Percentiles rank a stretch among this genome's conserved stretches.
Conservation (phyloP, 1,139 yeast species). For the Candida glucosophila region DNA sequence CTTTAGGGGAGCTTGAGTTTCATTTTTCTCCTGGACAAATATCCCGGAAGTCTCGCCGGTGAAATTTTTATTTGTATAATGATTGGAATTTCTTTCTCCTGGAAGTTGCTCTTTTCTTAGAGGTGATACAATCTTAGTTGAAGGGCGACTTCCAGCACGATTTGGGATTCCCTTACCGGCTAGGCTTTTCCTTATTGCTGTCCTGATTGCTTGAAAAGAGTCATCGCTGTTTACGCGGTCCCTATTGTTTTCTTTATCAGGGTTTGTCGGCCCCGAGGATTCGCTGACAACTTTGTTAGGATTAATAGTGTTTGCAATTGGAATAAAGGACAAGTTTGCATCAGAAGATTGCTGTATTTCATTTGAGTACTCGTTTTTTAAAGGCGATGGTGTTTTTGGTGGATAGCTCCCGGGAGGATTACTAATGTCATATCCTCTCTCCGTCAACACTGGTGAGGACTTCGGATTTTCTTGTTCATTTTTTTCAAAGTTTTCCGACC, state of each 20-base stretch:
- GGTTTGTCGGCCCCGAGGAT: background rate
- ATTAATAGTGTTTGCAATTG: slow-evolving; percentile 10
- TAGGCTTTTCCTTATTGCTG: slow-evolving; percentile 30
- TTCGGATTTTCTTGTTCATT: slow-evolving; percentile 1
- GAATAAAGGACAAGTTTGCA: slow-evolving; percentile 14
- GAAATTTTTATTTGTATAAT: no score
- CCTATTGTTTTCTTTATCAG: slow-evolving; percentile 1
- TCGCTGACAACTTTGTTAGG: background rate
- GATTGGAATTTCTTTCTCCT: no score
- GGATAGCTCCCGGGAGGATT: slow-evolving; percentile 1
- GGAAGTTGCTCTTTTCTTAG: no score
- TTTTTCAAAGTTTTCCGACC: background rate
- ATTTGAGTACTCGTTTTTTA: slow-evolving; percentile 2
- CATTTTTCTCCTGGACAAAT: background rate
- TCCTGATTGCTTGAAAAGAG: slow-evolving; percentile 28
- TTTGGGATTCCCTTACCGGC: slow-evolving; percentile 19
- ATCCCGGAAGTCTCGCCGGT: no score
- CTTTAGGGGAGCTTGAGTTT: background rate
- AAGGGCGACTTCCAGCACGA: no score
- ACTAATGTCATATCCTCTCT: background rate
- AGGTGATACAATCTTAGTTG: no score
- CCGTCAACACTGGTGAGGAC: slow-evolving; percentile 3
- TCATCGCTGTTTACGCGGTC: slow-evolving; percentile 7
- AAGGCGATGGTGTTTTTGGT: slow-evolving; percentile 6
- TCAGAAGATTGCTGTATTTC: slow-evolving; percentile 9